Conservation (phyloP, 2,329 filamentous ascomycete genomes). For the Juglanconis sp. region DNA sequence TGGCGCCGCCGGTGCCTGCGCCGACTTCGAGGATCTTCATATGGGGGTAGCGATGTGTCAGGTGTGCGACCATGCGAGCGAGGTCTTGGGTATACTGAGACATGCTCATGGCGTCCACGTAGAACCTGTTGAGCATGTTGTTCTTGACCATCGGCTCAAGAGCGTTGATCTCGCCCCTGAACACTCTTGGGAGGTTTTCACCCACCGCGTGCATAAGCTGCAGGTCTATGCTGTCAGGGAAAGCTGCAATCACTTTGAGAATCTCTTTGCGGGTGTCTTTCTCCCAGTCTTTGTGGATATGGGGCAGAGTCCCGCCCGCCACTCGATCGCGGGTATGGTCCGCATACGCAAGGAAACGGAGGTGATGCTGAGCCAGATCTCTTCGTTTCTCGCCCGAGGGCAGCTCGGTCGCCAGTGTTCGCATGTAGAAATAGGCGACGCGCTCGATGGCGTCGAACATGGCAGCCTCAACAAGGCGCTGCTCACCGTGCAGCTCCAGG, state of each 20-base stretch:
- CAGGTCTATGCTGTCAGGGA: conserved; percentile 15
- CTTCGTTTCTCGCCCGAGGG: too few relatives aligned
- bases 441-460: too few relatives aligned
- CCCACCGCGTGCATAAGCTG: conserved; percentile 25
- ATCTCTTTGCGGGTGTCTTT: neutral
- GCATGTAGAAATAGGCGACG: too few relatives aligned
- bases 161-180: conserved; percentile 28
- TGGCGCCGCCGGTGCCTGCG: neutral
- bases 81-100: conserved; percentile 16
- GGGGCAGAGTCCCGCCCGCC: neutral
- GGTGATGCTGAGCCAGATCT: too few relatives aligned
- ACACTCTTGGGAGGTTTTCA: conserved; percentile 27
- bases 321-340: neutral
- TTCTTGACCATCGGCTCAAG: conserved; percentile 31
- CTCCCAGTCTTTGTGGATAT: neutral
- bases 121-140: conserved; percentile 27
- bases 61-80: conserved; percentile 5
- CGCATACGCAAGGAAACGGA: too few relatives aligned
- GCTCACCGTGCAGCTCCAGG: too few relatives aligned
- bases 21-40: conserved; percentile 2
- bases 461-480: too few relatives aligned
- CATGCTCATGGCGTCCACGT: conserved; percentile 16
- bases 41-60: neutral
- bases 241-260: conserved; percentile 3
- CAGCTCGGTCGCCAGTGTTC: too few relatives aligned